Conservation (phyloP, 2,329 filamentous ascomycete genomes). For the Graphiopsis chlorocephala region DNA sequence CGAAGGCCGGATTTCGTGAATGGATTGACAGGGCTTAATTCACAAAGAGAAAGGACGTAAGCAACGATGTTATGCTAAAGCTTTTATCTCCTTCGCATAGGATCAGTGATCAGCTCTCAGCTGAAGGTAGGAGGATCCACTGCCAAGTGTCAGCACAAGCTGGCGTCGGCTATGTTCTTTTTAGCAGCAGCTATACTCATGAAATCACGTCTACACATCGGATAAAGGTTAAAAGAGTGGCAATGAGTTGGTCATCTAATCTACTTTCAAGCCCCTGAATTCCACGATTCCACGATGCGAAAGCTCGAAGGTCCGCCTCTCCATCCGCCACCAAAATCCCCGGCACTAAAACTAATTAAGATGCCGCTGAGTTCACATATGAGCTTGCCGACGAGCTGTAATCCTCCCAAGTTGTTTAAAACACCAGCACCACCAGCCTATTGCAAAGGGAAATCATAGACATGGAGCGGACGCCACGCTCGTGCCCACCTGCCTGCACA, state of each 20-base stretch:
- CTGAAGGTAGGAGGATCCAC: background rate
- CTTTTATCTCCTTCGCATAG: background rate
- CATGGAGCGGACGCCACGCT: background rate
- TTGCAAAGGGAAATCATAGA: background rate
- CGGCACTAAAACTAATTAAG: background rate
- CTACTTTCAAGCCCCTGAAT: constrained; percentile 2
- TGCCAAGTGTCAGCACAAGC: background rate
- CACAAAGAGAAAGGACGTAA: background rate
- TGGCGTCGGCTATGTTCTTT: background rate
- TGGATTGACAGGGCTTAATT: too few relatives aligned
- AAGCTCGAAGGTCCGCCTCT: background rate
- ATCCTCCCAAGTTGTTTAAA: background rate
- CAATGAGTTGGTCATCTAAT: constrained; percentile 17
- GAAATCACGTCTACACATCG: background rate
- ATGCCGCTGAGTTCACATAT: background rate
- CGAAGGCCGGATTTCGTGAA: background rate
- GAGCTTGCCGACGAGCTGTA: background rate
- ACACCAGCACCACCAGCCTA: background rate
- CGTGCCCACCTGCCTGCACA: background rate
- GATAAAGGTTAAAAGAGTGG: constrained; percentile 9
- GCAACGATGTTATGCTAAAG: background rate
- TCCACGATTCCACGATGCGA: background rate
- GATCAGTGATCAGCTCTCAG: background rate
- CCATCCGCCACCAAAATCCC: background rate
- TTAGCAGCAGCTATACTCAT: background rate